Base-by-base conservation (phyloP, 2,329 filamentous ascomycete species). In the Geosmithia flava region DNA sequence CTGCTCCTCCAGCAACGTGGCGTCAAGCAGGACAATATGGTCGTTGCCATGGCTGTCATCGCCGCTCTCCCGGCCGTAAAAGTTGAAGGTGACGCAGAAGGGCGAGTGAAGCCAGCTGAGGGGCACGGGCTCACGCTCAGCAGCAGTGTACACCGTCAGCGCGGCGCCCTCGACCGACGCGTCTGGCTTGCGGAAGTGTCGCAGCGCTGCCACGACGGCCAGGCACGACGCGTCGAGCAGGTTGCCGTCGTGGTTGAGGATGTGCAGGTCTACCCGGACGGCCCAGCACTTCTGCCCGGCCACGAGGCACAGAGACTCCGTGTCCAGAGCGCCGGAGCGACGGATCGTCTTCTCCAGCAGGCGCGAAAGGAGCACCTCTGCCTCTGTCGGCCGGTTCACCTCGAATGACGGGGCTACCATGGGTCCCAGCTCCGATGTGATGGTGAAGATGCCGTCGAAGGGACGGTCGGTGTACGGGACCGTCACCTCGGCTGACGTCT, bases 391-490 rank as follows among this genome's bases (percentile, higher is more conserved):
- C 48, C 88, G 79, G 64, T 86, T 87, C 55, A 85, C 79, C 65
- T 96, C 90, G 67, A 95, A 95, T 33, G 86, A 83, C 15, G 93
- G 89, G 44, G 88, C 89, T 27, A 87, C 85, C 83, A 97, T 94
- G 45, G 91, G 88, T 53, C 85, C 88, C 58, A 98, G 80, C 64
- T 97, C 93, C 48, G 90, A 86, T 48, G 83, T 78, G 61, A 97
- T 96, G 56, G 83, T 89, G 71, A 97, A 97, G 64, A 95, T 78
- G 63, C 93, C 93, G 63, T 97, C 93, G 62, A 95, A 95, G 51
- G 90, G 91, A 53, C 91, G 84, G 67, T 97, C 91, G 47, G 84
- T 67, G 61, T 84, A 87, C 42, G 93, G 91, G 40, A 86, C 81
- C 11, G 86, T 85, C 52, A 97, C 86, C 68, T 95, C 87, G 53